phyloP scores from a whole-genome alignment of 164 flowering plant genomes.

The Saururus chinensis region DNA sequence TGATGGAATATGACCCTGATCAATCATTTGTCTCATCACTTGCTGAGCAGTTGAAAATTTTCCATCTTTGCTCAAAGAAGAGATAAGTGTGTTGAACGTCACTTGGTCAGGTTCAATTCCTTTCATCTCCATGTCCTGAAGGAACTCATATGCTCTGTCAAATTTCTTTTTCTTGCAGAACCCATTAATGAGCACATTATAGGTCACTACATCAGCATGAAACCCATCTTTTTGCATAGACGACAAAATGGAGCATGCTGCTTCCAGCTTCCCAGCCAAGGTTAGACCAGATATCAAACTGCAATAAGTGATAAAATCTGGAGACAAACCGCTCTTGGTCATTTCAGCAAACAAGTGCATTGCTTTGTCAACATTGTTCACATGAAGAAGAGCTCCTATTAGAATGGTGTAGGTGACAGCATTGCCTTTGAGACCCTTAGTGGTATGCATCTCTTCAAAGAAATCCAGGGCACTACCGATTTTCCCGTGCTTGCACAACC shows the following conservation, averaged over 20 bases:
- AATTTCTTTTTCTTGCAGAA: slow-evolving; percentile 54
- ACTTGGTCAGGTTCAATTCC: slow-evolving; percentile 42
- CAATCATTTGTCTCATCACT: slow-evolving; percentile 41
- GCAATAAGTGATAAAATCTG: slow-evolving; percentile 60
- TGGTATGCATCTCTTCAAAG: slow-evolving; percentile 29
- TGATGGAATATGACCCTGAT: slow-evolving; percentile 39
- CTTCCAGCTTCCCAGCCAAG: slow-evolving; percentile 54
- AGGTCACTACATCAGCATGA: slow-evolving; percentile 37
- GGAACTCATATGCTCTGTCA: slow-evolving; percentile 43
- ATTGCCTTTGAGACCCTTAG: slow-evolving; percentile 48
- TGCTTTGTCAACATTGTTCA: slow-evolving; percentile 51
- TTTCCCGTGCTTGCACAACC: slow-evolving; percentile 68
- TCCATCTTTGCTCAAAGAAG: slow-evolving; percentile 45
- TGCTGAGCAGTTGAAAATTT: slow-evolving; percentile 31
- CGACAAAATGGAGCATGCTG: slow-evolving; percentile 29
- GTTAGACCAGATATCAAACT: slow-evolving; percentile 57
- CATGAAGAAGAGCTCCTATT: slow-evolving; percentile 54
- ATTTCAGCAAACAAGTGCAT: slow-evolving; percentile 53
- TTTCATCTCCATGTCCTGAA: slow-evolving; percentile 51
- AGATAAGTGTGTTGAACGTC: slow-evolving; percentile 68
- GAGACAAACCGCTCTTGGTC: slow-evolving; percentile 22
- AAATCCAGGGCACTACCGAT: slow-evolving; percentile 49
- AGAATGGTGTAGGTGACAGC: slow-evolving; percentile 44
- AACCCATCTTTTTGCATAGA: slow-evolving; percentile 60
- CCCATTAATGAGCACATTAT: slow-evolving; percentile 55